phyloP scores from a whole-genome alignment of 2,329 filamentous ascomycete genomes.

The Trichoderma sp. region DNA sequence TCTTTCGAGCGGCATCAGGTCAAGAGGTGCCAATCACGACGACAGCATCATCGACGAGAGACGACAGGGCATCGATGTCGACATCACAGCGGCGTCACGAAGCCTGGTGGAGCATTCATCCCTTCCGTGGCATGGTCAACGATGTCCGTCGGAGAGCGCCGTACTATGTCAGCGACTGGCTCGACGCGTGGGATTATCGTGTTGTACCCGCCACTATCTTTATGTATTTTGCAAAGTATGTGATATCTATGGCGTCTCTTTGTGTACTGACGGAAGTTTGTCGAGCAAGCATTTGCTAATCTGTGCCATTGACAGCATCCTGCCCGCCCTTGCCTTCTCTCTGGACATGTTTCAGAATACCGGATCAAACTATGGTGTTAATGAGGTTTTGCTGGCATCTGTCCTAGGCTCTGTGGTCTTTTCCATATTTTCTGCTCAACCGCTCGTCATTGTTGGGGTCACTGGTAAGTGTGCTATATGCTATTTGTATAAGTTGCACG shows the following conservation, averaged over 20 bases:
- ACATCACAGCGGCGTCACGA: conserved; percentile 16
- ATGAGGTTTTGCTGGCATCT: conserved; percentile 84
- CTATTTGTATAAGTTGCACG: too few relatives aligned
- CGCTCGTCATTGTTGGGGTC: conserved; percentile 86
- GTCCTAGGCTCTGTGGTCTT: conserved; percentile 83
- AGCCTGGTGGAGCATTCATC: conserved; percentile 70
- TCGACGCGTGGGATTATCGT: conserved; percentile 85
- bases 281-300: not conserved
- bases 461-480: conserved; percentile 52
- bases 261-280: not conserved
- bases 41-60: not conserved
- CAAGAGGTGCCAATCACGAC: not conserved
- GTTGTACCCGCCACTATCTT: conserved; percentile 84
- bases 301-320: conserved; percentile 56
- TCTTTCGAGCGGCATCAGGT: not conserved
- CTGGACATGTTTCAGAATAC: conserved; percentile 93
- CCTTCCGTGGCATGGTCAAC: conserved; percentile 77
- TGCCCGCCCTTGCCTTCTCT: conserved; percentile 84
- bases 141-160: conserved; percentile 73
- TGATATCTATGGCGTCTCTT: not conserved
- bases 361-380: conserved; percentile 79
- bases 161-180: conserved; percentile 80
- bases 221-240: conserved; percentile 93
- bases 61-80: not conserved
- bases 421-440: conserved; percentile 74